A percentile compares a stretch with the other conserved stretches of the same genome.
These are phyloP conservation scores for Starmera pachycereana DNA, from an alignment of 805 yeast genomes.

Conservation along the genomic window DNA sequence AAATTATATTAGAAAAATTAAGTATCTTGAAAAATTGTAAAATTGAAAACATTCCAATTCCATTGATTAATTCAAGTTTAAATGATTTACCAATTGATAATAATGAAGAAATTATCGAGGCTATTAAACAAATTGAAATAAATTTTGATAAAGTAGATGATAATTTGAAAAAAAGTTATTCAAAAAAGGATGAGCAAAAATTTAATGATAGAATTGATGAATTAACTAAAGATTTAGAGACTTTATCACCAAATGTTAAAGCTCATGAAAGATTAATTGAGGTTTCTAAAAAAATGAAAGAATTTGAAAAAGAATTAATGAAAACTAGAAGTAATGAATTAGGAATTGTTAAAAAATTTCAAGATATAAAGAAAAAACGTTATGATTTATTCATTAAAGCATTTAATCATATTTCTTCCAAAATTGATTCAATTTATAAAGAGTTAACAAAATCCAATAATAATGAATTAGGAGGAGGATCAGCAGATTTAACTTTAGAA, in stretches of 20 bases:
- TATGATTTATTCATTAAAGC: conserved; percentile 58
- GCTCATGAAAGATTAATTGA: conserved; percentile 70
- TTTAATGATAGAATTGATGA: conserved; percentile 30
- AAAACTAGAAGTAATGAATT: conserved; percentile 52
- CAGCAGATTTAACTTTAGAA: conserved; percentile 81
- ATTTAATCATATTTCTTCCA: conserved; percentile 61
- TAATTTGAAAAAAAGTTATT: conserved; percentile 28
- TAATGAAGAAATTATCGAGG: conserved; percentile 25
- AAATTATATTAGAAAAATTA: conserved; percentile 43
- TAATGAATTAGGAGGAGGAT: conserved; percentile 72
- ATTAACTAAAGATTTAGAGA: conserved; percentile 21
- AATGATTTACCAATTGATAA: conserved; percentile 54
- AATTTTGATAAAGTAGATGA: conserved; percentile 41
- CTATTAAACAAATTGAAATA: conserved; percentile 38
- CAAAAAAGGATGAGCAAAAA: conserved; percentile 20
- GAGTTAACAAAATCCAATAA: conserved; percentile 64
- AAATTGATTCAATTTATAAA: conserved; percentile 70
- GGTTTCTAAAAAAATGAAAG: conserved; percentile 48
- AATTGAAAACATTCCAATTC: conserved; percentile 56
- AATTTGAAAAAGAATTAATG: conserved; percentile 55
- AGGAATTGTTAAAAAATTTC: conserved; percentile 42
- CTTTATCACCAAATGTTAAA: conserved; percentile 68
- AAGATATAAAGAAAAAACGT: conserved; percentile 48
- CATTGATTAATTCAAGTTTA: conserved; percentile 50
- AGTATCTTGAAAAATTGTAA: conserved; percentile 62